Base-by-base conservation (phyloP, 352 stramenopile species). In the Phytophthora tentaculata region DNA sequence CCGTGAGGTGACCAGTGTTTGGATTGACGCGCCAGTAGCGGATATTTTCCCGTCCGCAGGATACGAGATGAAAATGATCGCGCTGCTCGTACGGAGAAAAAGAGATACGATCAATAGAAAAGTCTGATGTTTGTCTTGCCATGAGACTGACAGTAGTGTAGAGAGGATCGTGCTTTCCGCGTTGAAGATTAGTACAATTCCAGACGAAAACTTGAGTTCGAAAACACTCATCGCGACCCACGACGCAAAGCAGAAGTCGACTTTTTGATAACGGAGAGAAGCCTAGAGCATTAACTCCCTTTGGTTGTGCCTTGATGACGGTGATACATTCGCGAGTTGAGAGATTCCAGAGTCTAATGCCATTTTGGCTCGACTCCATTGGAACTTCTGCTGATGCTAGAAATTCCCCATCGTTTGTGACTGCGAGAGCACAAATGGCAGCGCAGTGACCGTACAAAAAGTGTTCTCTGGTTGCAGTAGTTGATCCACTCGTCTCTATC, bases 11-110 rank as follows among this genome's bases (percentile, higher is more conserved):
- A 13, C 74, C 65, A 17, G 56, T 70, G 29, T 52, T 76, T 17
- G 63, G 69, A 61, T 77, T 74, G 6, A 97, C 61, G 5, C 91
- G 89, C 92, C 91, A 98, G 53, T 97, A 97, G 2, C 92, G 88
- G n/a, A 98, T 75, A 71, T 97, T 98, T 61, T 98, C 92, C 16
- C 86, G 84, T 5, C 93, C 93, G 64, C 90, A 97, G 2, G 89
- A 96, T 16, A 98, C 86, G 7, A 98, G 80, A 32, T 93, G 82
- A 19, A 82, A 77, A 1, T 55, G 62, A 43, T 74, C 67, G 22
- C 65, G 63, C 20, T 70, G 16, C 19, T 97, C 91, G 56, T 96
- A 97, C 0, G 89, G 90, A 1, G 89, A 96, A 50, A 97, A 98
- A 14, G 75, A 74, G 29, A 95, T 79, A 0, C 64, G 74, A 16